Evolutionary conservation across 306 rosid genomes (phyloP).

Genomic region (Argentina anserina): DNA sequence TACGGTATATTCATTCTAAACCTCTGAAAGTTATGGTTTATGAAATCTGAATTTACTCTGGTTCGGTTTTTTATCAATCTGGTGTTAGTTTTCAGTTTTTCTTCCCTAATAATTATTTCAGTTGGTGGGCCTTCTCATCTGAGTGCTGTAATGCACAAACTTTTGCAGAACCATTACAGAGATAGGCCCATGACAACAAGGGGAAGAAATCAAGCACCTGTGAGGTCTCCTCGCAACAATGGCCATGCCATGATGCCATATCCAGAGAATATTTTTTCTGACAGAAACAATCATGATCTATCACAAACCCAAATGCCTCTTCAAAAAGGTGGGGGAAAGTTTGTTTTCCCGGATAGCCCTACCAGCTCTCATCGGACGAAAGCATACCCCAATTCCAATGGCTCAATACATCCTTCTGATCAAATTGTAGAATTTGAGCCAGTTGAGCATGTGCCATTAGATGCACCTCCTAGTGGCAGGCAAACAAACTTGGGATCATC

Average conservation of each 20-base stretch:
- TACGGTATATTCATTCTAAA: slow-evolving; percentile 35
- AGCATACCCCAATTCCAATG: slow-evolving; percentile 23
- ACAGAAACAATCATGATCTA: slow-evolving; percentile 32
- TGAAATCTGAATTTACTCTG: slow-evolving; percentile 2
- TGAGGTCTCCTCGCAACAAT: slow-evolving; percentile 43
- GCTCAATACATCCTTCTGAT: slow-evolving; percentile 27
- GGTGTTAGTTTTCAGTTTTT: slow-evolving; percentile 5
- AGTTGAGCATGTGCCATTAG: slow-evolving; percentile 25
- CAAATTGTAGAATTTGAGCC: slow-evolving; percentile 32
- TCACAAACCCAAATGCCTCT: slow-evolving; percentile 28
- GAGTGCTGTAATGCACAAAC: slow-evolving; percentile 15
- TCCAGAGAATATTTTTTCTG: slow-evolving; percentile 28
- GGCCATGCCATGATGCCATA: slow-evolving; percentile 21
- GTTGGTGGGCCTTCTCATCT: slow-evolving; percentile 16
- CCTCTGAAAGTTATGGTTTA: slow-evolving; percentile 13
- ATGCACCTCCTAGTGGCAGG: slow-evolving; percentile 25
- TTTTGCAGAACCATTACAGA: slow-evolving; percentile 50
- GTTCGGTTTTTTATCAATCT: neutral
- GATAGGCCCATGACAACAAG: slow-evolving; percentile 41
- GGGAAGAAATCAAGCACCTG: slow-evolving; percentile 43
- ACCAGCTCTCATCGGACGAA: slow-evolving; percentile 36
- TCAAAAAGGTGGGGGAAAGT: slow-evolving; percentile 23
- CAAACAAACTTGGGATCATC: slow-evolving; percentile 16
- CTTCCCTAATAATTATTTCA: slow-evolving; percentile 7
- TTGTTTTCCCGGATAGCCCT: slow-evolving; percentile 22